phyloP scores from a whole-genome alignment of 345 rosid genomes.

The Cardamine occulta region DNA sequence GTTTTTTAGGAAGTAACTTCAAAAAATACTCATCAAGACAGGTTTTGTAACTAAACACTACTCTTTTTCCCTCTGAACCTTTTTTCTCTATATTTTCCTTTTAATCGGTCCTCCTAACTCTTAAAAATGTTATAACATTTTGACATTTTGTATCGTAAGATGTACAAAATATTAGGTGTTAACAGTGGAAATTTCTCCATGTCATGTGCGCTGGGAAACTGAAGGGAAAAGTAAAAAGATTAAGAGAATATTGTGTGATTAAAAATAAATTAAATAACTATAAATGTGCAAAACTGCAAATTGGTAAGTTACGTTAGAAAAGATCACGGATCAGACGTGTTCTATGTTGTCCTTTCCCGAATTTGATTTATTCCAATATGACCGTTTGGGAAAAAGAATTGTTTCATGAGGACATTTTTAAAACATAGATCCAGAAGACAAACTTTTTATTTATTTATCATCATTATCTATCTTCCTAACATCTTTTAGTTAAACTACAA shows the following conservation, averaged over 20 bases:
- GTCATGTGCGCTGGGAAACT: slow-evolving; percentile 7
- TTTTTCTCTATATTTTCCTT: slow-evolving; percentile 7
- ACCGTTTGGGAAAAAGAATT: slow-evolving; percentile 19
- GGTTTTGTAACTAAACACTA: slow-evolving; percentile 40
- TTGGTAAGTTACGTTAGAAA: slow-evolving; percentile 12
- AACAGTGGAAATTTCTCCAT: background rate
- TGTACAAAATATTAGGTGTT: background rate
- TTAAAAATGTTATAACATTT: background rate
- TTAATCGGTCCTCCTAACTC: background rate
- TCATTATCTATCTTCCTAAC: background rate
- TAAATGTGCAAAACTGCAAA: slow-evolving; percentile 2
- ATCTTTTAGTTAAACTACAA: background rate
- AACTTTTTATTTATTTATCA: background rate
- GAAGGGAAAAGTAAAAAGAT: background rate
- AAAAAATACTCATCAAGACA: slow-evolving; percentile 33
- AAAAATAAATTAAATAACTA: background rate
- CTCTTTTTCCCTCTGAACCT: background rate
- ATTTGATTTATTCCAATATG: slow-evolving; percentile 24
- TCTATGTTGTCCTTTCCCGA: slow-evolving; percentile 7
- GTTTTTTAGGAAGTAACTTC: slow-evolving; percentile 39
- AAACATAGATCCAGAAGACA: background rate
- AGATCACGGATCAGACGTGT: slow-evolving; percentile 27
- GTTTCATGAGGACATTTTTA: background rate
- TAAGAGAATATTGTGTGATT: background rate
- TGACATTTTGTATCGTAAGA: background rate